Evolutionary conservation across 2,329 filamentous ascomycete species (phyloP), one percentile per base, ranked within the genome.

Genomic region (Aureobasidium sp.): DNA sequence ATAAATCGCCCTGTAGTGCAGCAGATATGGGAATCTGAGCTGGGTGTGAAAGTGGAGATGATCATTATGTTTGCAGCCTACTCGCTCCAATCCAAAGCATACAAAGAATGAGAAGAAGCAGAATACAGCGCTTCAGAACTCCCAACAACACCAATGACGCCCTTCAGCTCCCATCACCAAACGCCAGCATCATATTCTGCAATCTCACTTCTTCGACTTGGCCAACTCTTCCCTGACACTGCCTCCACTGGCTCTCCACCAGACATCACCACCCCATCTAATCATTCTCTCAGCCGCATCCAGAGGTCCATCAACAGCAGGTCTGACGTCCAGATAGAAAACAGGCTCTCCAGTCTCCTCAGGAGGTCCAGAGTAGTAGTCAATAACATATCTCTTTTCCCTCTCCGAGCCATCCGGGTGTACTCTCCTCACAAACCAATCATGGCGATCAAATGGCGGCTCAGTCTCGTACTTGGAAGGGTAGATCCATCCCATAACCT

Each of bases 371-470:
- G 88, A 87, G 75, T 97, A 97, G 76, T 96, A 97, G 75, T 99
- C 94, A 73, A 99, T 99, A 62, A 99, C 86, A 74, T 99, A 99
- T 70, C 94, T 85, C 50, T 97, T 81, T 78, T 97, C 87, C 72
- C 87, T 88, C 69, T 79, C 81, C 63, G 86, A 73, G 32, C 89
- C 90, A 60, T 86, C 81, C 5, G 80, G 77, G 53, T 83, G 76
- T 37, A 87, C 82, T 65, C 94, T 83, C 66, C 89, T 83, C 46
- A 99, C 89, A 72, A 88, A 97, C 94, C 94, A 99, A 74, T 99
- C 94, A 73, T 99, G 94, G 65, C 94, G 86, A 75, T 99, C 94
- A 70, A 99, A 99, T 1, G 94, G 94, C 12, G 91, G 89, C 59
- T 91, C 87, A 8, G 87, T 87, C 5, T 79, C 88, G 76, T 89